A percentile compares a stretch with the other conserved stretches of the same genome.
Evolutionary conservation across 306 rosid genomes (phyloP).

Genomic region (Vachellia pachyceras): DNA sequence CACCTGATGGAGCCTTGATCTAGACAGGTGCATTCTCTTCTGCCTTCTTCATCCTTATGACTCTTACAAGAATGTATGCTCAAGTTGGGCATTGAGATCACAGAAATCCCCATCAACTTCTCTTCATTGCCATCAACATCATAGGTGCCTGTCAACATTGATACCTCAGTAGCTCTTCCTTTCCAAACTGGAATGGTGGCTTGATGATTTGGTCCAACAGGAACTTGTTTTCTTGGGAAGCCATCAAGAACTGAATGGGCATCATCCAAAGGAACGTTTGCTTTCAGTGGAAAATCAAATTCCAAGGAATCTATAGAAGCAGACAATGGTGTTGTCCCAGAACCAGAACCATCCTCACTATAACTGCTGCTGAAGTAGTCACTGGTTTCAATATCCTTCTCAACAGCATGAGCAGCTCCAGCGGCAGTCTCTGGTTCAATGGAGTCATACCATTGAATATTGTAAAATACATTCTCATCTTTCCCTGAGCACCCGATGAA

Average conservation of each 20-base stretch:
- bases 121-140: constrained; percentile 36
- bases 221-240: constrained; percentile 52
- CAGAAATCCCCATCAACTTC: constrained; percentile 51
- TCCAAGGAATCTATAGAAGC: constrained; percentile 46
- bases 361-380: constrained; percentile 37
- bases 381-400: constrained; percentile 31
- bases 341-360: constrained; percentile 51
- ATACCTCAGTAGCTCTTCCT: constrained; percentile 24
- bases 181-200: constrained; percentile 56
- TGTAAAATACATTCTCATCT: constrained; percentile 43
- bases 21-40: constrained; percentile 47
- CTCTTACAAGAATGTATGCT: not conserved
- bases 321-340: constrained; percentile 40
- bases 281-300: constrained; percentile 41
- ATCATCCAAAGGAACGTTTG: constrained; percentile 44
- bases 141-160: constrained; percentile 27
- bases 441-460: constrained; percentile 54
- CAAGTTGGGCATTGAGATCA: constrained; percentile 48
- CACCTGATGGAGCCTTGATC: constrained; percentile 57
- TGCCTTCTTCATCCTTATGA: constrained; percentile 42
- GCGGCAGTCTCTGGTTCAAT: constrained; percentile 36
- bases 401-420: constrained; percentile 32
- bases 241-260: constrained; percentile 34
- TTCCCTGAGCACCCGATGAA: constrained; percentile 42
- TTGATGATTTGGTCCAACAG: constrained; percentile 61